Base-by-base conservation (phyloP, 768 basidiomycete species). In the Mycena filopes region DNA sequence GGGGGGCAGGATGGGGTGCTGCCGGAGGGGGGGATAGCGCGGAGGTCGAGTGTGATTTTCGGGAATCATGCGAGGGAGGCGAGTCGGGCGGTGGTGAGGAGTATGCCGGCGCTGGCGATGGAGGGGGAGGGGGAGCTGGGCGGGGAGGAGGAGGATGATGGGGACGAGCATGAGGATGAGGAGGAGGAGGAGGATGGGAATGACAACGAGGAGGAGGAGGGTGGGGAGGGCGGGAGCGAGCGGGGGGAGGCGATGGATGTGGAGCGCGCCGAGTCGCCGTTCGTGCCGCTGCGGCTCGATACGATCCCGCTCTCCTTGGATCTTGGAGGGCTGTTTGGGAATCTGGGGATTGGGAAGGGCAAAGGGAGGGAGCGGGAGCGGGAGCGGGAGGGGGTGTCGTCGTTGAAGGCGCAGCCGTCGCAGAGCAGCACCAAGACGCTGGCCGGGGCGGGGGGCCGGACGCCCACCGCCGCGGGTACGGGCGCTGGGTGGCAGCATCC, bases 91-190 rank as follows among this genome's bases (percentile, higher is more conserved):
- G 80, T 83, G 15, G 73, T 88, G 66, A 78, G 81, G 48, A 85
- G 79, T 63, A 85, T 89, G 78, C 89, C 89, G 33, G 87, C 84
- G 28, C 72, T 89, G 50, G 79, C 81, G 20, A 78, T 81, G 26
- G 79, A 76, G 29, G 77, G 76, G 23, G 73, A 65, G 43, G 71
- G 69, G 36, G 76, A 76, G 40, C 81, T 77, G 5, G 79, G 73
- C 6, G 71, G 71, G 16, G 71, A 76, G 38, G 12, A 79, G 76
- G 36, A 73, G 71, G 18, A 78, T 9, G 77, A 71, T 18, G 79
- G 75, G 23, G 79, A 79, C 65, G 61, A 74, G 49, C 29, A 78
- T 48, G 67, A 72, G 16, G 65, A 67, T 43, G 79, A 76, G n/a
- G 74, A 72, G 11, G 78, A 77, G 3, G 81, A 80, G 3, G 76